These are phyloP conservation scores for Blastobotrys muscicola DNA, from an alignment of 805 yeast genomes.

Conservation along the genomic window DNA sequence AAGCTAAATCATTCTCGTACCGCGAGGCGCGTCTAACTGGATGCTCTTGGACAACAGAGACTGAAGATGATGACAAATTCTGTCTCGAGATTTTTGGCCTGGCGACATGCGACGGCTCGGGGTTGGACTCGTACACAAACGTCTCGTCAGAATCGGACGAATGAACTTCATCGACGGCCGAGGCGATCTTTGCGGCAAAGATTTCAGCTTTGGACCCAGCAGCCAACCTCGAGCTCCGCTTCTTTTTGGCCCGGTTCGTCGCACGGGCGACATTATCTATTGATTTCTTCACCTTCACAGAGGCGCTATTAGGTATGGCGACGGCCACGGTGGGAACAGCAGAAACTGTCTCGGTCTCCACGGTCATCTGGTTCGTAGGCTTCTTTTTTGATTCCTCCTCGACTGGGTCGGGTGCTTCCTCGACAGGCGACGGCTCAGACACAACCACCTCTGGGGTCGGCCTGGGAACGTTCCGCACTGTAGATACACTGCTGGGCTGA, in stretches of 20 bases:
- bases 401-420: not conserved
- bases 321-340: conserved; percentile 34
- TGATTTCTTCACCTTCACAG: conserved; percentile 6
- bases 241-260: conserved; percentile 30
- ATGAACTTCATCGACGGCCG: conserved; percentile 85
- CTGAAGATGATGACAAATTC: conserved; percentile 15
- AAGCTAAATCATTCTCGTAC: no score
- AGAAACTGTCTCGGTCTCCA: conserved; percentile 55
- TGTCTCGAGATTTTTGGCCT: no score
- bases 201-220: conserved; percentile 74
- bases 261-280: conserved; percentile 1
- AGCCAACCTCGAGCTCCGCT: conserved; percentile 25
- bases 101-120: conserved; percentile 5
- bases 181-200: conserved; percentile 90
- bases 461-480: no score
- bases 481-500: no score
- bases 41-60: not conserved
- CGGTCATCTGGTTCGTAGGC: conserved; percentile 32
- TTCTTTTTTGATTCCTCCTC: not conserved
- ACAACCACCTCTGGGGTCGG: no score
- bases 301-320: conserved; percentile 4
- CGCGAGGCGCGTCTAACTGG: not conserved
- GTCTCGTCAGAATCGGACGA: conserved; percentile 89
- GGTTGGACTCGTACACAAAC: conserved; percentile 74
- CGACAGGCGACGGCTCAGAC: not conserved